Conservation (phyloP, 345 rosid genomes). For the Eucalyptus tenuipes region DNA sequence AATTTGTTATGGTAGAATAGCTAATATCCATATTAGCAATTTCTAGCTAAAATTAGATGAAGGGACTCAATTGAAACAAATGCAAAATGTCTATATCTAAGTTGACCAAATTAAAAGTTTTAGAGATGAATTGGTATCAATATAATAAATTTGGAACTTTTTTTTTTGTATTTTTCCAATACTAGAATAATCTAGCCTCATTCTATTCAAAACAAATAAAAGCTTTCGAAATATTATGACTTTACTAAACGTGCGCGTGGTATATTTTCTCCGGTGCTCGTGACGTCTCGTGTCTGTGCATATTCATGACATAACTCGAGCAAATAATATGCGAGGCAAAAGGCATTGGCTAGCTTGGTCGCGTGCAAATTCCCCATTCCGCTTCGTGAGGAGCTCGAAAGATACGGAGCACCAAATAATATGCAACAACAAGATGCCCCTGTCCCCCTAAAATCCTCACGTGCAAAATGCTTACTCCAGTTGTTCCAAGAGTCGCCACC, state of each 20-base stretch:
- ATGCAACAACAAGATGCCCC: not conserved
- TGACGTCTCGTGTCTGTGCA: not conserved
- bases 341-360: not conserved
- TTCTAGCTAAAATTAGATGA: too few relatives aligned
- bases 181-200: not conserved
- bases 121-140: too few relatives aligned
- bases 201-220: too few relatives aligned
- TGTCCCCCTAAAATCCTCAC: not conserved
- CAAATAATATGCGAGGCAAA: not conserved
- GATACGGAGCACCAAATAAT: not conserved
- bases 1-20: too few relatives aligned
- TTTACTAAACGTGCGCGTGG: not conserved
- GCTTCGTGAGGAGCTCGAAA: not conserved
- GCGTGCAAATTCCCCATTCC: not conserved
- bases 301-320: too few relatives aligned
- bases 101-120: too few relatives aligned
- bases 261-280: not conserved
- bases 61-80: too few relatives aligned
- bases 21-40: accelerated
- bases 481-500: not conserved
- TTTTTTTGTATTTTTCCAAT: not conserved
- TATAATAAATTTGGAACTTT: too few relatives aligned
- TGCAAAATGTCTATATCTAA: too few relatives aligned
- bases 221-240: not conserved
- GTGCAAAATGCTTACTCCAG: not conserved